Conservation (phyloP, 441 rosid genomes). For the Euphorbia celastroides region DNA sequence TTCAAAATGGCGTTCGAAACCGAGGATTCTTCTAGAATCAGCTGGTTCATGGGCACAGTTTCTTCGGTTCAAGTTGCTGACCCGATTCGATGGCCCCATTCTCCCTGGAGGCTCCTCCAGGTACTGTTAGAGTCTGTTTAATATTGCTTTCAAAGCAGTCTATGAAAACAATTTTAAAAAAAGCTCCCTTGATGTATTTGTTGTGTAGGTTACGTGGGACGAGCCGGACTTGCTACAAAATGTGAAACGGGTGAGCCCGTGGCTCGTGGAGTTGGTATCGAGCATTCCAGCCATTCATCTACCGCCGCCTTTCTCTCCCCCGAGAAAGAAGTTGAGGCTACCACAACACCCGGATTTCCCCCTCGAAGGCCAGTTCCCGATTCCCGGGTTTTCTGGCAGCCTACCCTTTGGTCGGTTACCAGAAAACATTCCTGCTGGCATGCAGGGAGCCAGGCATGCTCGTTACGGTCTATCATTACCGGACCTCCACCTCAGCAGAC, state of each 20-base stretch:
- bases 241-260: constrained; percentile 88
- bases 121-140: no score
- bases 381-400: constrained; percentile 43
- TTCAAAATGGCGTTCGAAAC: constrained; percentile 99
- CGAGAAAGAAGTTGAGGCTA: constrained; percentile 71
- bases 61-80: constrained; percentile 77
- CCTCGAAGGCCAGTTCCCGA: constrained; percentile 46
- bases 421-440: constrained; percentile 88
- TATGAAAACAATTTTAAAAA: no score
- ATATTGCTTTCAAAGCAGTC: no score
- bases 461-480: constrained; percentile 49
- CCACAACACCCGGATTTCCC: constrained; percentile 63
- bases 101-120: constrained; percentile 95
- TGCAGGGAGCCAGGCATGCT: constrained; percentile 99
- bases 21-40: constrained; percentile 84
- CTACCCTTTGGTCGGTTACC: constrained; percentile 54
- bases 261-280: constrained; percentile 89
- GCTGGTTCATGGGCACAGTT: constrained; percentile 98
- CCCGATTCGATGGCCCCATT: constrained; percentile 79
- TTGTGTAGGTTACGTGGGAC: constrained; percentile 87
- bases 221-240: constrained; percentile 95
- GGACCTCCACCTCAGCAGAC: constrained; percentile 47
- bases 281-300: constrained; percentile 61
- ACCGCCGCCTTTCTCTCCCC: constrained; percentile 66
- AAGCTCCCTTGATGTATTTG: no score